Percentiles rank a stretch among this genome's conserved stretches.
Evolutionary conservation across 116 monocot species (phyloP).

Genomic region (Papilionanthe hybrid): DNA sequence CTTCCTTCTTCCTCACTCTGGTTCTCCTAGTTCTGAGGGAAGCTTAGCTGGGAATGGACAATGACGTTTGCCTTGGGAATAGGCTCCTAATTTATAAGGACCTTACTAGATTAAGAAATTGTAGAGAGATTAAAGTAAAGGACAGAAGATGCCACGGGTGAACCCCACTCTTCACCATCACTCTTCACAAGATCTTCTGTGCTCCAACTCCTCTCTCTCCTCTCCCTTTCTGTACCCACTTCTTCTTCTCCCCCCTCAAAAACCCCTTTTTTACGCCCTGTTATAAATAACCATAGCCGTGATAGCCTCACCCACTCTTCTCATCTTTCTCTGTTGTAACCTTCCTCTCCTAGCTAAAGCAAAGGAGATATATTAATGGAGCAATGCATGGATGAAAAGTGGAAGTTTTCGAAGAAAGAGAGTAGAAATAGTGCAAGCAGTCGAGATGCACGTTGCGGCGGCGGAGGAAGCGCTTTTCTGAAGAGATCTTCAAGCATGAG

Average conservation of each 20-base stretch:
- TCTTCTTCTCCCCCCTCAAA: not conserved
- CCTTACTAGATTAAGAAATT: not conserved
- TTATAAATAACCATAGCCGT: constrained; percentile 6
- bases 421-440: constrained; percentile 21
- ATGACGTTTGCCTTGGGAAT: constrained; percentile 20
- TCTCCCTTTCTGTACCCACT: no score
- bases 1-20: no score
- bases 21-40: not conserved
- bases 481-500: constrained; percentile 37
- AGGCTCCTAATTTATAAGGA: not conserved
- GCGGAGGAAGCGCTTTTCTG: constrained; percentile 7
- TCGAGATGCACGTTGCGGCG: not conserved
- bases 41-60: not conserved
- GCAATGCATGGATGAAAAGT: constrained; percentile 56
- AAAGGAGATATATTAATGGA: constrained; percentile 10
- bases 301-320: not conserved
- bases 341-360: not conserved
- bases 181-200: not conserved
- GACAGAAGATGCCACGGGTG: constrained; percentile 1
- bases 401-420: constrained; percentile 60
- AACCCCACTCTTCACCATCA: not conserved
- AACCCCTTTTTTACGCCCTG: not conserved
- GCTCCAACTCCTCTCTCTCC: not conserved
- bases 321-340: no score
- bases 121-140: not conserved